Evolutionary conservation across 2,329 filamentous ascomycete species (phyloP).

Genomic region (Penicillium hordei): DNA sequence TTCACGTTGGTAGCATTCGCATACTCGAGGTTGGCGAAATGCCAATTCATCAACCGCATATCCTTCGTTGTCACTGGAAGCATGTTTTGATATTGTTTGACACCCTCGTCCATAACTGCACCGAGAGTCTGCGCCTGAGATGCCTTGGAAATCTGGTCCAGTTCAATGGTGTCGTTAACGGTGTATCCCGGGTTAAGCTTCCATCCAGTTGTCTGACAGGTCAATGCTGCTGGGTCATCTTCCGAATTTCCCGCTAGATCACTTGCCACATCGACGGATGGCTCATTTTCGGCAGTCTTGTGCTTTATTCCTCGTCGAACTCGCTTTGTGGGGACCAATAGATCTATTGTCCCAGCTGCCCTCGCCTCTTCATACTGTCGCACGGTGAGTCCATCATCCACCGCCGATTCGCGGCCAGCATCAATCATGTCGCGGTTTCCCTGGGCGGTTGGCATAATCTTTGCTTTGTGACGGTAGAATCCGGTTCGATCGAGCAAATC

Average conservation of each 20-base stretch:
- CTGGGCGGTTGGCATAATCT: conserved; percentile 69
- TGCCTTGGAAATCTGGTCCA: conserved; percentile 64
- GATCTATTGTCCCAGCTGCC: conserved; percentile 55
- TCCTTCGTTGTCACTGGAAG: conserved; percentile 83
- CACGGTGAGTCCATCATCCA: conserved; percentile 70
- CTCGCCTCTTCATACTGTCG: conserved; percentile 70
- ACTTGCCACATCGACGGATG: conserved; percentile 48
- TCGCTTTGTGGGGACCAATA: conserved; percentile 45
- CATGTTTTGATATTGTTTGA: conserved; percentile 80
- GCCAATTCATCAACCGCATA: conserved; percentile 92
- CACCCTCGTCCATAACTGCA: conserved; percentile 87
- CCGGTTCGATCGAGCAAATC: conserved; percentile 90
- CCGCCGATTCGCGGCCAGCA: conserved; percentile 73
- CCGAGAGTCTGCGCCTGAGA: conserved; percentile 72
- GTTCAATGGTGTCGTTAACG: conserved; percentile 66
- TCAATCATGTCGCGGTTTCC: conserved; percentile 81
- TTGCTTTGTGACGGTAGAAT: conserved; percentile 78
- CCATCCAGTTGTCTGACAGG: conserved; percentile 83
- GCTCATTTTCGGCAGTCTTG: conserved; percentile 53
- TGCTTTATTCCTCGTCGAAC: conserved; percentile 48
- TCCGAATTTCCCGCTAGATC: conserved; percentile 63
- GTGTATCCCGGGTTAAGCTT: conserved; percentile 63
- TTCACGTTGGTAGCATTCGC: conserved; percentile 89
- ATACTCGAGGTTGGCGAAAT: conserved; percentile 96
- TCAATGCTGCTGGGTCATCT: conserved; percentile 71